phyloP scores from a whole-genome alignment of 306 rosid species.

The Quercus wislizeni region DNA sequence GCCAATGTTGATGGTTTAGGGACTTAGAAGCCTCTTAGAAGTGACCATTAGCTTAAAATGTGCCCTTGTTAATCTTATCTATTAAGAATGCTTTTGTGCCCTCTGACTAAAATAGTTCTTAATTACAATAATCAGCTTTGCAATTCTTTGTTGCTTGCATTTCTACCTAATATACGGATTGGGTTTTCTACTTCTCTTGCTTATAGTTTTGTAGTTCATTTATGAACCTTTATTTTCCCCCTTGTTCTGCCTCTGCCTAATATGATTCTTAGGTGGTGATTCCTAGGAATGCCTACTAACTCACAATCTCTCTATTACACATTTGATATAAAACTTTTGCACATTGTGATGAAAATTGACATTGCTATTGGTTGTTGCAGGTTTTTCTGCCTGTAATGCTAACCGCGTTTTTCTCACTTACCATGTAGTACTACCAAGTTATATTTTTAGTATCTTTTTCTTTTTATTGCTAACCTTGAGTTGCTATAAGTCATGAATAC shows the following conservation, averaged over 20 bases:
- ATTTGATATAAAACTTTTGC: background rate
- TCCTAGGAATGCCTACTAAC: background rate
- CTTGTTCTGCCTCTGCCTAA: background rate
- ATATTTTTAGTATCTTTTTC: background rate
- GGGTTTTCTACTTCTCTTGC: background rate
- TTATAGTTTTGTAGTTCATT: background rate
- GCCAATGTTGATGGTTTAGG: slow-evolving; percentile 16
- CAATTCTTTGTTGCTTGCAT: background rate
- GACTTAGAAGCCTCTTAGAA: slow-evolving; percentile 5
- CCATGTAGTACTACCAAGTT: background rate
- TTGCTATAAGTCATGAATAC: background rate
- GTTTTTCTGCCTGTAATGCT: background rate
- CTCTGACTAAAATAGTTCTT: background rate
- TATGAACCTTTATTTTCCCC: background rate
- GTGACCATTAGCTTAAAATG: background rate
- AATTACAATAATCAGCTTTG: background rate
- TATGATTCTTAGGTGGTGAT: background rate
- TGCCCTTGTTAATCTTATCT: background rate
- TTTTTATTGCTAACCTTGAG: background rate
- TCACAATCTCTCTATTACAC: background rate
- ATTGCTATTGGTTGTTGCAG: background rate
- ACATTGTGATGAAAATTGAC: background rate
- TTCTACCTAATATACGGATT: background rate
- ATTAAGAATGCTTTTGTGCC: background rate
- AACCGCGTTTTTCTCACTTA: background rate